phyloP scores from a whole-genome alignment of 345 rosid genomes.

The Populus euphratica region DNA sequence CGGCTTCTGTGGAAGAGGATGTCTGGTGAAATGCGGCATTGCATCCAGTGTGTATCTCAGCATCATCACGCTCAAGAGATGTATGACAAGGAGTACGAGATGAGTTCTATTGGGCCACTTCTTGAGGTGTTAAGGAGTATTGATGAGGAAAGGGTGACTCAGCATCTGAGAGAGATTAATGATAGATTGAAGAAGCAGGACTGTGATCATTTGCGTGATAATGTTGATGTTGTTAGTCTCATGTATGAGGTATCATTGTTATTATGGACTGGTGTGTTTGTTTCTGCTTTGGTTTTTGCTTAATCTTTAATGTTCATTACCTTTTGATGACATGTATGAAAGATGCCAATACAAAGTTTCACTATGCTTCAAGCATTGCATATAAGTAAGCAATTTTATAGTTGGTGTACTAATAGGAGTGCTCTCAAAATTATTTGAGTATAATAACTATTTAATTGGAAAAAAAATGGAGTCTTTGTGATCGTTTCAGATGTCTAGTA shows the following conservation, averaged over 20 bases:
- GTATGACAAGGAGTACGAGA: conserved; percentile 70
- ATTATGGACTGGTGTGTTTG: background rate
- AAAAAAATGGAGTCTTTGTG: background rate
- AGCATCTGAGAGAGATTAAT: conserved; percentile 64
- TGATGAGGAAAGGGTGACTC: conserved; percentile 82
- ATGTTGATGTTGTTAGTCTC: conserved; percentile 70
- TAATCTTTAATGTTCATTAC: background rate
- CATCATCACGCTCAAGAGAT: conserved; percentile 86
- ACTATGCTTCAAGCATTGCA: too few relatives aligned
- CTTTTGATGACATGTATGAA: background rate
- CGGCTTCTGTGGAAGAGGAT: conserved; percentile 72
- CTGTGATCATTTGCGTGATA: conserved; percentile 65
- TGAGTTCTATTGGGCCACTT: conserved; percentile 67
- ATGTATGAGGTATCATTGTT: conserved; percentile 80
- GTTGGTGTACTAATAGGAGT: too few relatives aligned
- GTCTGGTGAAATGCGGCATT: conserved; percentile 63
- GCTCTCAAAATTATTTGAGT: background rate
- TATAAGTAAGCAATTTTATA: too few relatives aligned
- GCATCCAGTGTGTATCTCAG: conserved; percentile 83
- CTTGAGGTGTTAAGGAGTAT: conserved; percentile 64
- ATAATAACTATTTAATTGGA: background rate
- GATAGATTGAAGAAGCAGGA: conserved; percentile 41
- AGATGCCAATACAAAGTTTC: too few relatives aligned
- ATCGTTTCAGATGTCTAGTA: background rate
- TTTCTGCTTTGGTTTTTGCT: background rate